A percentile compares a stretch with the other conserved stretches of the same genome.
Evolutionary conservation across 257 asterid genomes (phyloP).

Genomic region (Rauvolfia tetraphylla): DNA sequence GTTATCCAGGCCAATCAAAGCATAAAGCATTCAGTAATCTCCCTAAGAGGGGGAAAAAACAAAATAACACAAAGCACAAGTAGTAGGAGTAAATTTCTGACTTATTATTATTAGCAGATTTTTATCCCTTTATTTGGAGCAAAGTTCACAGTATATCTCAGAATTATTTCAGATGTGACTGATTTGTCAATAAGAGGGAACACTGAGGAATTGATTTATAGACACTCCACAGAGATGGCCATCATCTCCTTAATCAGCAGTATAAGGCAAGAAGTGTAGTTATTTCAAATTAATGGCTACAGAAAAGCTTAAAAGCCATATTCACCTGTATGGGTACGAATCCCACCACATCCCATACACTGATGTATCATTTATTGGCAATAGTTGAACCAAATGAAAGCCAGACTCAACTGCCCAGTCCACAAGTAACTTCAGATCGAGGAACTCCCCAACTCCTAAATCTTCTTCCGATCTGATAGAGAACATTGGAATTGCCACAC

Average conservation of each 20-base stretch:
- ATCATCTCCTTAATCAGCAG: not conserved
- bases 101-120: not conserved
- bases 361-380: constrained; percentile 97
- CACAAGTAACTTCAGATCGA: constrained; percentile 84
- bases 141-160: not conserved
- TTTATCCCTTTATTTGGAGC: not conserved
- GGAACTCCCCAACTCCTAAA: constrained; percentile 97
- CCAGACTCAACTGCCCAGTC: constrained; percentile 94
- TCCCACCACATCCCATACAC: constrained; percentile 99
- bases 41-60: not conserved
- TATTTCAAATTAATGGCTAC: not conserved
- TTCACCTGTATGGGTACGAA: constrained; percentile 95
- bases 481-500: constrained; percentile 95
- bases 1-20: not conserved
- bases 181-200: not conserved
- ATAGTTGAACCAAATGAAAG: constrained; percentile 90
- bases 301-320: not conserved
- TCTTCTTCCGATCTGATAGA: constrained; percentile 86
- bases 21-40: not conserved
- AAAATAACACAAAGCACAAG: not conserved
- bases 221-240: not conserved
- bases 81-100: not conserved
- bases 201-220: not conserved
- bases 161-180: not conserved
- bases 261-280: not conserved